Percentiles rank a stretch among this genome's conserved stretches.
These are phyloP conservation scores for Exophiala bonariae DNA, from an alignment of 2,329 filamentous ascomycete genomes.

Conservation along the genomic window DNA sequence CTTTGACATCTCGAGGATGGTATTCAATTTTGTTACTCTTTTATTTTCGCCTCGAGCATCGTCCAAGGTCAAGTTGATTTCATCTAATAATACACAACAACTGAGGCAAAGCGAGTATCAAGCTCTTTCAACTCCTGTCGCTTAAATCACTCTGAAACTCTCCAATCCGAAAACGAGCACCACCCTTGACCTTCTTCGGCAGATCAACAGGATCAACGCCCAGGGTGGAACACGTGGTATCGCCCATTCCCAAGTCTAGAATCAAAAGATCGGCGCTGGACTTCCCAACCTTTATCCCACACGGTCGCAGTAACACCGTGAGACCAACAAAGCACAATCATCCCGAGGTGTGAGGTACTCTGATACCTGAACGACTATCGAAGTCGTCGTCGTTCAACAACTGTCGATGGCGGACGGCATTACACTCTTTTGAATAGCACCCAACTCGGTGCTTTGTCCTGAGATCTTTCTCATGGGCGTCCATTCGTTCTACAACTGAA, in stretches of 20 bases:
- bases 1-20: too few species aligned
- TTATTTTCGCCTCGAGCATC: too few species aligned
- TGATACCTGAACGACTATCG: too few species aligned
- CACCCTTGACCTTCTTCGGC: conserved; percentile 1
- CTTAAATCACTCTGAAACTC: conserved; percentile 12
- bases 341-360: too few species aligned
- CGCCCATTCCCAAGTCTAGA: conserved; percentile 4
- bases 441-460: not conserved
- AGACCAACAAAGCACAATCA: too few species aligned
- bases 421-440: not conserved
- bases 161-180: conserved; percentile 5
- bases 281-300: too few species aligned
- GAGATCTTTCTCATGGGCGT: conserved; percentile 1
- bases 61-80: too few species aligned
- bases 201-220: conserved; percentile 26
- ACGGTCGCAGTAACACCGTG: too few species aligned
- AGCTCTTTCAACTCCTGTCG: not conserved
- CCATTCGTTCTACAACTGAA: not conserved
- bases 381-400: too few species aligned
- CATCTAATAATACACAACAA: too few species aligned
- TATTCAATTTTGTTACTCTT: too few species aligned
- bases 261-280: conserved; percentile 13
- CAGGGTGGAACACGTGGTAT: conserved; percentile 20
- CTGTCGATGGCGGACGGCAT: too few species aligned
- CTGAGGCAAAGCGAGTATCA: not conserved